Evolutionary conservation across 2,329 filamentous ascomycete genomes (phyloP), one percentile per base, ranked within the genome.

Genomic region (Xylariaceae sp.): DNA sequence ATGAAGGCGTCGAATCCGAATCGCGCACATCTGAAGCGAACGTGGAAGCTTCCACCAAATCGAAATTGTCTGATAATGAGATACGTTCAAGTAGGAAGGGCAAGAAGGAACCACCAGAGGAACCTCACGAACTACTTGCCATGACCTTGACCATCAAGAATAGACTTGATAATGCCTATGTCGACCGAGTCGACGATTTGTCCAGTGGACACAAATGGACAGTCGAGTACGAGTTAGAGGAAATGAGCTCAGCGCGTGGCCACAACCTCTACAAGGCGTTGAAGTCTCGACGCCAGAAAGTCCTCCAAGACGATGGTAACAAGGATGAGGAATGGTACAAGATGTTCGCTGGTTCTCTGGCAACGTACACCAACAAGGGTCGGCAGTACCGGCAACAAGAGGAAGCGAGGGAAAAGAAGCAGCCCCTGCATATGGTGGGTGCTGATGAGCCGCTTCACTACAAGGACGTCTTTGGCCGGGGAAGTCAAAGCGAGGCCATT

Each of bases 161-260:
- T 76, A 83, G 82, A 64, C 82, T 96, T 56, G 88, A 94, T 68
- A 86, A 82, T 15, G 56, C 76, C 10, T 81, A 82, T 56, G 83
- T 90, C 1, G 69, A 76, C 0, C 85, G 91, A 2, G 89, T 91
- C 0, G 64, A 74, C 1, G 66, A 78, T 0, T 71, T 87, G 51
- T 72, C 55, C 0, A 37, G 67, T 11, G 17, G 8, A 4, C 72
- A 70, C 59, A 85, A 64, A 68, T 97, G 92, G 92, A 72, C 76
- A 0, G 77, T 97, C n/a, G 85, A 94, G 66, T 97, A 96, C 73
- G 80, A 86, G 41, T 75, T 97, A 52, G 80, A 82, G 51, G 88
- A 92, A 64, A 76, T 92, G 1, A 55, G 73, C 0, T 64, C 73
- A 2, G 63, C 71, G 0, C 75, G 77, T 8, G 83, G 82, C 1